Conservation (phyloP, 352 stramenopile species). For the Pythium myriotylum region DNA sequence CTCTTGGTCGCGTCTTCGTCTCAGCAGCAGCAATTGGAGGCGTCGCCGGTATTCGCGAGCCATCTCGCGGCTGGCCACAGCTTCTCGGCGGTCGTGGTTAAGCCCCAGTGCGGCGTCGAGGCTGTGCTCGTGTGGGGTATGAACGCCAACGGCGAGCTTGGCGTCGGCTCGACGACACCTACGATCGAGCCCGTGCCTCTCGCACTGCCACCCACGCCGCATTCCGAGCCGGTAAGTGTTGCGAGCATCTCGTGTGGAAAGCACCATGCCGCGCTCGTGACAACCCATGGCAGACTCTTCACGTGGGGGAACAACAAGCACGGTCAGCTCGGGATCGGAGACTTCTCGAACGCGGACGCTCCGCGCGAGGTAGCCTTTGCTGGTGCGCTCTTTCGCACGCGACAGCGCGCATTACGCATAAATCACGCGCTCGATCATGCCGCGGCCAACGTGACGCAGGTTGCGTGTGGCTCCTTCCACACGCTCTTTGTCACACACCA, state of each 20-base stretch:
- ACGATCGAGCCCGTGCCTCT: slow-evolving; percentile 42
- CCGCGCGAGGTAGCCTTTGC: slow-evolving; percentile 63
- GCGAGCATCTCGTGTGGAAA: slow-evolving; percentile 66
- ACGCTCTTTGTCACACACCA: slow-evolving; percentile 80
- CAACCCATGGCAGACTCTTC: slow-evolving; percentile 58
- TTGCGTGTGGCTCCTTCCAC: slow-evolving; percentile 67
- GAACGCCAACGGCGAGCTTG: slow-evolving; percentile 64
- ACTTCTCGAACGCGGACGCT: slow-evolving; percentile 46
- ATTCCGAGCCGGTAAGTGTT: slow-evolving; percentile 45
- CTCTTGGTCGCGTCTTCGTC: slow-evolving; percentile 1
- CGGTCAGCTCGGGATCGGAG: slow-evolving; percentile 62
- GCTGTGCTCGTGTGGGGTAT: slow-evolving; percentile 54
- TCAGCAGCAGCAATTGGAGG: background rate
- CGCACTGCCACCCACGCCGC: slow-evolving; percentile 30
- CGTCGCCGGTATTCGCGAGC: slow-evolving; percentile 43
- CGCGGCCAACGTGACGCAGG: slow-evolving; percentile 63
- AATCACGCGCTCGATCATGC: slow-evolving; percentile 53
- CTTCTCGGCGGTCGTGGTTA: slow-evolving; percentile 61
- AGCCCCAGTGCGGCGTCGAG: slow-evolving; percentile 35
- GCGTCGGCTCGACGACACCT: slow-evolving; percentile 45
- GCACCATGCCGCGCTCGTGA: slow-evolving; percentile 70
- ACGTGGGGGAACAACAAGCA: slow-evolving; percentile 81
- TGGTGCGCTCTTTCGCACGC: slow-evolving; percentile 43
- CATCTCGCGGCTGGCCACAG: slow-evolving; percentile 60
- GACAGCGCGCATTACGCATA: slow-evolving; percentile 53